Percentiles rank a stretch among this genome's conserved stretches.
These are phyloP conservation scores for Blastocystis sp. DNA, from an alignment of 352 stramenopile genomes.

Conservation along the genomic window DNA sequence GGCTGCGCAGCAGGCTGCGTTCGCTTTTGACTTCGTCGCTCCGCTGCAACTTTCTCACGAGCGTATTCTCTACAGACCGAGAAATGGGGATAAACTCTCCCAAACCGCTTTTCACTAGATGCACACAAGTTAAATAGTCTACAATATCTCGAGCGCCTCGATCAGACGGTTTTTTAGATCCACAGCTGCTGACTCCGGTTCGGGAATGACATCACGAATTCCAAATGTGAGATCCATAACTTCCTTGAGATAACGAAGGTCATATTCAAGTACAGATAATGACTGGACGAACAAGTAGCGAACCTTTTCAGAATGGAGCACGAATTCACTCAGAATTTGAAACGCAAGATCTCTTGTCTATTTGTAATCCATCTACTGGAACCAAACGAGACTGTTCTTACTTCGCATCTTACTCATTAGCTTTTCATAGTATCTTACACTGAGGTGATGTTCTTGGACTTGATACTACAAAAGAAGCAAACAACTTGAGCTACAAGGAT, in stretches of 20 bases:
- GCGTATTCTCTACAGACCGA: neutral
- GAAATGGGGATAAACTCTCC: slow-evolving; percentile 10
- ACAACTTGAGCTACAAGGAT: neutral
- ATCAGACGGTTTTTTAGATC: neutral
- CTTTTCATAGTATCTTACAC: slow-evolving; percentile 43
- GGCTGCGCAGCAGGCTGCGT: neutral
- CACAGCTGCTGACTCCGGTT: neutral
- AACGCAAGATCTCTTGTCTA: slow-evolving; percentile 46
- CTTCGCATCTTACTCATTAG: slow-evolving; percentile 1
- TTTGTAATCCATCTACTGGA: neutral
- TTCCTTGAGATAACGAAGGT: neutral
- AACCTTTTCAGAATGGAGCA: slow-evolving; percentile 15
- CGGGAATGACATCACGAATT: neutral
- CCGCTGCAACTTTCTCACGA: neutral
- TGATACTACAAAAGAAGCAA: neutral
- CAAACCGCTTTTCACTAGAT: neutral
- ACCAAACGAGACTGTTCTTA: neutral
- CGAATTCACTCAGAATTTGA: neutral
- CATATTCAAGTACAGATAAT: neutral
- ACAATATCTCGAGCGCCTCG: slow-evolving; percentile 20
- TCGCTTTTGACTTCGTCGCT: neutral
- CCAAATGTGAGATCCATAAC: slow-evolving; percentile 6
- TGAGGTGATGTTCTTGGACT: neutral
- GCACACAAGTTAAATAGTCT: neutral
- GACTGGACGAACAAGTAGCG: slow-evolving; percentile 4